Base-by-base conservation (phyloP, 768 basidiomycete genomes). In the Agaricus sinodeliciosus region DNA sequence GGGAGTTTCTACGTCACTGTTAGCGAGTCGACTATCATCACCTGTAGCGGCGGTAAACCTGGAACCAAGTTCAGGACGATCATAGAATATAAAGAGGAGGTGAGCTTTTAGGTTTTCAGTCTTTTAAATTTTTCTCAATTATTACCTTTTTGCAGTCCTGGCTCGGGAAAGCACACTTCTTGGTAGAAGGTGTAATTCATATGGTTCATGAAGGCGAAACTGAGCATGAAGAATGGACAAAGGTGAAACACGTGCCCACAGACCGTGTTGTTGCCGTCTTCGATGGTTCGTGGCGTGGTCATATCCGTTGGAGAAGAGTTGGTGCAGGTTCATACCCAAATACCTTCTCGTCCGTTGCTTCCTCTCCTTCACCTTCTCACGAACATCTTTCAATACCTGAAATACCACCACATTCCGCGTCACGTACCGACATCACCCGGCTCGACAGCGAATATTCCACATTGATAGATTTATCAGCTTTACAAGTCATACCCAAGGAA, bases 31-130 rank as follows among this genome's bases (percentile, higher is more conserved):
- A 85, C 83, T 6, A 80, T 88, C 48, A 81, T 95, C 59, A 93
- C 90, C 28, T 93, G 90, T 65, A 75, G 75, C 16, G 87, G 89
- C 4, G 83, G 83, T 2, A 79, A 77, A 54, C 73, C 75, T 12
- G 78, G 75, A 34, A 71, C 77, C 57, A 80, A 78, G 62, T 82
- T 89, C 60, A 77, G 94, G 55, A 77, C 92, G 3, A 77, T 98
- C 59, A 81, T 96, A 53, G 91, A 94, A 62, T 98, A 95, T 72
- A 94, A 93, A 70, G 96, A 99, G 64, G 94, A 99, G 82, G 90
- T 90, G 55, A n/a, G 60, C 2, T 22, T 31, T 2, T 31, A 31
- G 2, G 31, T 53, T 50, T 40, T 50, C 13, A 28, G 46, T n/a
- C 35, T 25, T 51, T 49, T 12, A 3, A 22, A 35, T 3, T 35